These are phyloP conservation scores for Litchi chinensis DNA, from an alignment of 345 rosid genomes.

Conservation along the genomic window DNA sequence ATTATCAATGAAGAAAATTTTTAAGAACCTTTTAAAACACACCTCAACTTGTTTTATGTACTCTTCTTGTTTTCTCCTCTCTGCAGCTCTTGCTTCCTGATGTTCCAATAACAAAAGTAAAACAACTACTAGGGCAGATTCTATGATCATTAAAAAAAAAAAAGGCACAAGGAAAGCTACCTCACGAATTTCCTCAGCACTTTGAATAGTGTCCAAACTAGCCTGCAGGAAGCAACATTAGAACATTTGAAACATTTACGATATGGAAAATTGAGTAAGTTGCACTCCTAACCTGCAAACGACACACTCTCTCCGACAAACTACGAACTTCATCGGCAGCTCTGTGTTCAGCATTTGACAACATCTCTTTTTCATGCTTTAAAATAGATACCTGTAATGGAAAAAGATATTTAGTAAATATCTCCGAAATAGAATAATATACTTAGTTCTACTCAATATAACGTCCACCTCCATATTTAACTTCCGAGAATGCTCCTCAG, in stretches of 20 bases:
- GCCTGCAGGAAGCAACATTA: constrained; percentile 59
- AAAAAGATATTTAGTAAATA: constrained; percentile 24
- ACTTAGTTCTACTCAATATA: constrained; percentile 4
- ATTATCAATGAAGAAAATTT: background rate
- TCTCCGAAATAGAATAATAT: constrained; percentile 8
- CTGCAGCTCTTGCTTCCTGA: constrained; percentile 82
- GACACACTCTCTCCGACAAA: constrained; percentile 77
- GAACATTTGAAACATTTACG: constrained; percentile 13
- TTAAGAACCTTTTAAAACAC: constrained; percentile 18
- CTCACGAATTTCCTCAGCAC: constrained; percentile 90
- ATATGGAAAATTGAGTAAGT: constrained; percentile 7
- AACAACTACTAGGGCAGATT: background rate
- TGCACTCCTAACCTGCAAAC: constrained; percentile 67
- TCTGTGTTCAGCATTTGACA: constrained; percentile 85
- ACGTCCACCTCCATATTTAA: constrained; percentile 75
- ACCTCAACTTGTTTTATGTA: constrained; percentile 77
- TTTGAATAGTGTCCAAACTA: constrained; percentile 82
- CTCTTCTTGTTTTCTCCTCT: constrained; percentile 82
- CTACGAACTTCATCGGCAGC: constrained; percentile 86
- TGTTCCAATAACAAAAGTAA: constrained; percentile 11
- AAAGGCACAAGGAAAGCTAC: constrained; percentile 35
- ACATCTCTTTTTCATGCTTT: constrained; percentile 77
- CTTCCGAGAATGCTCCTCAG: constrained; percentile 80
- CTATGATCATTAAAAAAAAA: background rate
- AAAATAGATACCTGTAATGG: constrained; percentile 61